These are phyloP conservation scores for Septoria linicola DNA, from an alignment of 2,329 filamentous ascomycete species.

Conservation along the genomic window DNA sequence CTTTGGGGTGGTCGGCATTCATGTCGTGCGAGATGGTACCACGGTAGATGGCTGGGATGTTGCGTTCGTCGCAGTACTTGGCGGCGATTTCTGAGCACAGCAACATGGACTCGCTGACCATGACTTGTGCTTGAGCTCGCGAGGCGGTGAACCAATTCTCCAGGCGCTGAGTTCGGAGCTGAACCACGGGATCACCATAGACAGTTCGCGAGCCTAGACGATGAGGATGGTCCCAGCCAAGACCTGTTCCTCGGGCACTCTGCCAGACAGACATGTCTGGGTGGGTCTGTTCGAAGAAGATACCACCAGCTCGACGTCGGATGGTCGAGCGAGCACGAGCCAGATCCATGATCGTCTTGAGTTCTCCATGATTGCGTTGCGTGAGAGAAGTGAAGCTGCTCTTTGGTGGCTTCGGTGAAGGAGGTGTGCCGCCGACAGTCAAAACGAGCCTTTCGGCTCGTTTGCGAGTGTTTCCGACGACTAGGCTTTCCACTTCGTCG, in stretches of 20 bases:
- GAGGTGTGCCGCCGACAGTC: constrained; percentile 38
- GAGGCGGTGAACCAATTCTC: constrained; percentile 35
- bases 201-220: constrained; percentile 40
- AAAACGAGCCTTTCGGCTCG: constrained; percentile 25
- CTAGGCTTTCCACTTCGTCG: constrained; percentile 33
- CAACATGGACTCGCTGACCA: constrained; percentile 55
- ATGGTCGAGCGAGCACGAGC: constrained; percentile 36
- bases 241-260: constrained; percentile 30
- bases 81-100: constrained; percentile 54
- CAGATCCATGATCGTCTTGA: constrained; percentile 40
- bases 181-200: constrained; percentile 48
- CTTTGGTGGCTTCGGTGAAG: constrained; percentile 15
- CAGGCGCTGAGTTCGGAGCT: constrained; percentile 37
- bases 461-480: constrained; percentile 16
- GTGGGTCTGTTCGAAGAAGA: constrained; percentile 37
- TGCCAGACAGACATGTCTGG: constrained; percentile 42
- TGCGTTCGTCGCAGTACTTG: constrained; percentile 52
- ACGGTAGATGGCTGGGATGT: constrained; percentile 53
- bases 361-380: constrained; percentile 32
- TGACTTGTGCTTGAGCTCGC: constrained; percentile 26
- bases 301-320: constrained; percentile 41
- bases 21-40: constrained; percentile 36
- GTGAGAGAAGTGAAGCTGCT: constrained; percentile 30
- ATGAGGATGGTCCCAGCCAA: constrained; percentile 45
- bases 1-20: constrained; percentile 35